Base-by-base conservation (phyloP, 257 asterid genomes). In the Fraxinus pennsylvanica region DNA sequence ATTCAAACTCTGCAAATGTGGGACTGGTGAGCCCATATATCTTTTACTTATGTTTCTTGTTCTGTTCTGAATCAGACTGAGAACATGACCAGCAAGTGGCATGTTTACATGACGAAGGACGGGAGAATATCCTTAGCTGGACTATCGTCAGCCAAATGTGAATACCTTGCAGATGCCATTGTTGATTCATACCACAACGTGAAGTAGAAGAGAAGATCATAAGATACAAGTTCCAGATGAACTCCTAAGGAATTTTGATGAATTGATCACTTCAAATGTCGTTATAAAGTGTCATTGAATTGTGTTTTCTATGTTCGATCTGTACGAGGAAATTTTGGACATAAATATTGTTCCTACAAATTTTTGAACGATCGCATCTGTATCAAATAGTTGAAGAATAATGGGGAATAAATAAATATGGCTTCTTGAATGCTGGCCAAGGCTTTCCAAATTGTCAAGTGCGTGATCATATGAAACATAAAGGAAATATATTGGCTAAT, bases 81-180 rank as follows among this genome's bases (percentile, higher is more conserved):
- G 10, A 93, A 90, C 93, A 95, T 95, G 98, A 89, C 92, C 73
- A 79, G 82, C 84, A 90, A 93, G 83, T 95, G 99, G 99, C 99
- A 91, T 72, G 85, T 95, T 33, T 95, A 95, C 92, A 93, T 95
- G 99, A 95, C 98, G 57, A 93, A 91, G 85, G 98, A 95, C 47
- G 98, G 99, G 74, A 90, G 99, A 84, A 95, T 93, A 86, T 95
- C 99, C 6, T 84, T 95, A 73, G 99, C 99, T 41, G 99, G 99
- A 76, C 76, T 95, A 75, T 89, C 99, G 47, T 88, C 93, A 22
- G 96, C 96, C 72, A 95, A 95, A 82, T 95, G 99, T 22, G 96
- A 93, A 84, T 91, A 93, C 84, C 97, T 95, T 80, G 99, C 99
- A 29, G 97, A 91, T 85, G 98, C 99, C 78, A 95, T 95, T 78